These are phyloP conservation scores for Calonectria montana DNA, from an alignment of 2,329 filamentous ascomycete genomes.

Conservation along the genomic window DNA sequence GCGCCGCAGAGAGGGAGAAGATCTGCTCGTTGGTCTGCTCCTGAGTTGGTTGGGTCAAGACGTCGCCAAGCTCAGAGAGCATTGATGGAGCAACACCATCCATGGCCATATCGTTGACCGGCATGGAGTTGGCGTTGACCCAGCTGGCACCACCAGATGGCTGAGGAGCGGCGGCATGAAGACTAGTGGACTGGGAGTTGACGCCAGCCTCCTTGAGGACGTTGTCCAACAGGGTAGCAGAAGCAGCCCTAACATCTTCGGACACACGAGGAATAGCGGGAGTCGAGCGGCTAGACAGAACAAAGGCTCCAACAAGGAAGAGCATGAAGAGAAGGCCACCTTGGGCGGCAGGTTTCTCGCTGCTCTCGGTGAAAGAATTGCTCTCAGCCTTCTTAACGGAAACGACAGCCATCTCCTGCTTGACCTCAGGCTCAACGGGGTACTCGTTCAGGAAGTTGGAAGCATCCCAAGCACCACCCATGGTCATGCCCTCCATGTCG, in stretches of 20 bases:
- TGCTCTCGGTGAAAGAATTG: constrained; percentile 55
- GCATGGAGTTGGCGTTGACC: constrained; percentile 52
- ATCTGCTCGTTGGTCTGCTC: constrained; percentile 90
- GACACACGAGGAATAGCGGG: constrained; percentile 81
- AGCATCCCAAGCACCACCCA: constrained; percentile 86
- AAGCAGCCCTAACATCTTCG: constrained; percentile 83
- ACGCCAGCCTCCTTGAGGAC: constrained; percentile 85
- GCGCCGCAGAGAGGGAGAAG: constrained; percentile 85
- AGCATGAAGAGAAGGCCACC: constrained; percentile 93
- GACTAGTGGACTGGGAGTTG: constrained; percentile 52
- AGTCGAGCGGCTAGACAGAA: constrained; percentile 84
- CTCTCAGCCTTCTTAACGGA: constrained; percentile 62
- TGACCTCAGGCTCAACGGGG: constrained; percentile 70
- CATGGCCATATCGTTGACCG: constrained; percentile 55
- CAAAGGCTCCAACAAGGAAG: constrained; percentile 94
- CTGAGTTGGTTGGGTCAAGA: constrained; percentile 79
- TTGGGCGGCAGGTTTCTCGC: constrained; percentile 77
- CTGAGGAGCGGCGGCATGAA: constrained; percentile 61
- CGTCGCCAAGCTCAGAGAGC: constrained; percentile 75
- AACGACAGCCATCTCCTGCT: constrained; percentile 68
- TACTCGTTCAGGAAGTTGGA: constrained; percentile 79
- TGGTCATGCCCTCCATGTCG: constrained; percentile 85
- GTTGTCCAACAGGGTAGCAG: constrained; percentile 80
- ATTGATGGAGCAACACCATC: constrained; percentile 64
- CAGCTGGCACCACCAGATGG: constrained; percentile 59